Evolutionary conservation across 768 basidiomycete genomes (phyloP), one percentile per base, ranked within the genome.

Genomic region (Xanthoconium purpureum): DNA sequence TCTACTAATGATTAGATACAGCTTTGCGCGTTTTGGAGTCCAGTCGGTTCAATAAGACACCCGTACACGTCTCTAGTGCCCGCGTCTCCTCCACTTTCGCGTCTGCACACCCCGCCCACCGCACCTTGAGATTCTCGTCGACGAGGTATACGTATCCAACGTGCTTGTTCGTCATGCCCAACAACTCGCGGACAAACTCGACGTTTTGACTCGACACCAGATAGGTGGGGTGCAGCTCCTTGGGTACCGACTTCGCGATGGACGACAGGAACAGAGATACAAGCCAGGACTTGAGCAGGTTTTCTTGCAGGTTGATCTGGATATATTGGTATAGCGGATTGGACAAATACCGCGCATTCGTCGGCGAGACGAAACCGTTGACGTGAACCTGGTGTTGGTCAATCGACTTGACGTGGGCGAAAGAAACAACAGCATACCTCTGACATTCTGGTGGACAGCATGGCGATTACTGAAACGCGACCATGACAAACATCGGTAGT

Each of bases 271-370:
- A 96, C 52, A 98, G 74, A 49, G 87, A 85, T 50, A 98, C 89
- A 33, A 98, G 83, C 68, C 94, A 82, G 1, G 90, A 89, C 75
- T 97, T 97, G 60, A 98, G 82, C 6, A 89, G 75, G 73, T 98
- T 98, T 71, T 94, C 90, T 74, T 98, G 96, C 29, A 96, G 78
- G 72, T 98, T 98, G 69, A 98, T 85, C 78, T 91, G 89, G 47
- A 91, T 68, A 60, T 83, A 84, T 73, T 86, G 88, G 68, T 84
- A 93, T 18, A 80, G 71, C 2, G 87, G 82, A 58, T 90, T 73
- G 1, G 74, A 66, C 33, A 68, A 65, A 71, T 80, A 88, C 37
- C 76, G 78, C 3, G 68, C 71, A 56, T 85, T 74, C 28, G 88
- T 82, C 2, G 79, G 78, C 37, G 79, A 72, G 5, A 80, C 77